phyloP scores from a whole-genome alignment of 139 green algal genomes.

The Tetraselmis striata region DNA sequence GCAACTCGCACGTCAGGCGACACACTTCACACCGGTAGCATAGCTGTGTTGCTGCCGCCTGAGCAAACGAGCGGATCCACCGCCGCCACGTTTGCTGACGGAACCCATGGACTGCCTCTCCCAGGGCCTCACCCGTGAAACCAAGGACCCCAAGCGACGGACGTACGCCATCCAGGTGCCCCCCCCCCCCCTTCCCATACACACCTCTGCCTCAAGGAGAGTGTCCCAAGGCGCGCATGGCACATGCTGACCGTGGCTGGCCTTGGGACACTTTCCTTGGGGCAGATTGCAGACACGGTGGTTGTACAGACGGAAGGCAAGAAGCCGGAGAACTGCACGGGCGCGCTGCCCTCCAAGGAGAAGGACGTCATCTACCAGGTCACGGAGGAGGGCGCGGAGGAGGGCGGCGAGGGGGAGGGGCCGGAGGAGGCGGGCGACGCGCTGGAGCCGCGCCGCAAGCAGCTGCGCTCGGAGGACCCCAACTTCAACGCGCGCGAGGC shows the following conservation, averaged over 20 bases:
- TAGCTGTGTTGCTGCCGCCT: no score
- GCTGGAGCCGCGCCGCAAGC: conserved; percentile 28
- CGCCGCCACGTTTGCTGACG: no score
- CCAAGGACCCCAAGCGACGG: conserved; percentile 16
- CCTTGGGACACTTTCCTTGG: no score
- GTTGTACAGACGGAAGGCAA: conserved; percentile 44
- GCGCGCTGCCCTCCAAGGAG: conserved; percentile 52
- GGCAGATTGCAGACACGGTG: conserved; percentile 87
- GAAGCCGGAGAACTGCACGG: conserved; percentile 47
- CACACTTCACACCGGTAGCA: no score
- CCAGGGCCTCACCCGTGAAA: conserved; percentile 1
- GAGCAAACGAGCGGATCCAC: no score
- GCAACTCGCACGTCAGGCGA: no score
- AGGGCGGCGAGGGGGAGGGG: conserved; percentile 25
- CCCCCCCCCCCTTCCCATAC: neutral
- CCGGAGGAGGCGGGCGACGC: conserved; percentile 24
- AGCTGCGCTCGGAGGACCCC: conserved; percentile 66
- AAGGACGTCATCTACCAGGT: conserved; percentile 44
- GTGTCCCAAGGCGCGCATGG: no score
- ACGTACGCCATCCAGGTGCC: conserved; percentile 48
- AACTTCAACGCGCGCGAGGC: conserved; percentile 67
- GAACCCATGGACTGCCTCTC: no score
- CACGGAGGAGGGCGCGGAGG: conserved; percentile 34
- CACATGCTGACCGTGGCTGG: no score
- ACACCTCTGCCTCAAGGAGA: no score